phyloP scores from a whole-genome alignment of 305 asterid species.

The Salvia sclarea region DNA sequence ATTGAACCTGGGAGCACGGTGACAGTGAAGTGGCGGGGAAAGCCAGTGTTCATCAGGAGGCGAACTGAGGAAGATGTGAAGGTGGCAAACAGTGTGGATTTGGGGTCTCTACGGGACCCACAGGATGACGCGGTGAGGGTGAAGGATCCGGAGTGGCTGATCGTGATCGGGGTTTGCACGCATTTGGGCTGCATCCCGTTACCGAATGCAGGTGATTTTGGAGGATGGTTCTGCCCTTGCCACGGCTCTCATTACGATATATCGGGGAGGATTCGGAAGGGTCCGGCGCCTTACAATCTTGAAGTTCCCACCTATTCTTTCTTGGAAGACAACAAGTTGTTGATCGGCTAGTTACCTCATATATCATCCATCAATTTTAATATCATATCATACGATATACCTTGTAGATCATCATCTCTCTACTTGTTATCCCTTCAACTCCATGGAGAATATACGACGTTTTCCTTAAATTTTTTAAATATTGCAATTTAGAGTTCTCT shows the following conservation, averaged over 20 bases:
- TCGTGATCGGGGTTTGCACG: constrained; percentile 78
- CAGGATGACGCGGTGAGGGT: constrained; percentile 75
- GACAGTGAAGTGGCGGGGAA: constrained; percentile 86
- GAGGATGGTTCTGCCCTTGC: constrained; percentile 92
- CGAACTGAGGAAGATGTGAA: constrained; percentile 71
- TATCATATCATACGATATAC: too few species aligned
- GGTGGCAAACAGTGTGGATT: constrained; percentile 63
- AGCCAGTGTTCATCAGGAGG: constrained; percentile 77
- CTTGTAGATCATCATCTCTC: too few species aligned
- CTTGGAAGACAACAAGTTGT: constrained; percentile 68
- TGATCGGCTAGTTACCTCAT: constrained; percentile 44
- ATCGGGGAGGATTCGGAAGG: constrained; percentile 78
- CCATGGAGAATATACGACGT: too few species aligned
- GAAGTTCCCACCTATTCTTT: constrained; percentile 77
- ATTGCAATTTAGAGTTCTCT: too few species aligned
- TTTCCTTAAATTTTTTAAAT: too few species aligned
- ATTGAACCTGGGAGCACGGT: constrained; percentile 79
- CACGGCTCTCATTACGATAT: constrained; percentile 81
- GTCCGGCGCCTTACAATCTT: constrained; percentile 78
- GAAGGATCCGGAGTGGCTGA: constrained; percentile 77
- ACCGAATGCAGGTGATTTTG: constrained; percentile 84
- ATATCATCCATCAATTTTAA: too few species aligned
- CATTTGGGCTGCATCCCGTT: constrained; percentile 82
- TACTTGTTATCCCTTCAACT: too few species aligned
- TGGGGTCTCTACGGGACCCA: constrained; percentile 66